Base-by-base conservation (phyloP, 1,139 yeast genomes). In the Schizosaccharomyces versatilis region DNA sequence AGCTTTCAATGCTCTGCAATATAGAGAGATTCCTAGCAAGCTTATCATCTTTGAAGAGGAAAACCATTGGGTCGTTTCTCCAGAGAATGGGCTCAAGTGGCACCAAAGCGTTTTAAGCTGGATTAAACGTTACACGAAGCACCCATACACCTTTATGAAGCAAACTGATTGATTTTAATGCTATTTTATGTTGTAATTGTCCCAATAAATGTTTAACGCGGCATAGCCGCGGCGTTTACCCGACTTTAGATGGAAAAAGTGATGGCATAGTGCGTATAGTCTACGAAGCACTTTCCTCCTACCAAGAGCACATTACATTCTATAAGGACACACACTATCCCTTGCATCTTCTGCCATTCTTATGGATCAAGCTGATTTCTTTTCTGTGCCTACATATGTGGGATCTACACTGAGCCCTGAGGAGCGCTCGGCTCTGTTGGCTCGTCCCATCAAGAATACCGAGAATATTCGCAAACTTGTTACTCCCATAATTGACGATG, bases 391-490 rank as follows among this genome's bases (percentile, higher is more conserved):
- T 44, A 24, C 49, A 10, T 44, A 44, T 32, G 32, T 7, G 38
- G 49, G 38, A 10, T 19, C 49, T 32, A 36, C 49, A 17, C 15
- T 44, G n/a, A 44, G 38, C 32, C 14, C 49, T 32, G 19, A 17
- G n/a, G 49, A 44, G 14, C 49, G 49, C 32, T 14, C 19, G 12
- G 38, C 72, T 47, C 85, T 90, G 9, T 73, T 88, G 59, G 74
- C 80, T 32, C 80, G 97, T 71, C 97, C 97, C 36, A 86, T 82
- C 54, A 96, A 86, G 69, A 83, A 83, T 64, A 84, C 95, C 19
- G 74, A 88, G 10, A 93, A 85, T 64, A 88, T 88, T 61, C 84
- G 85, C 95, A 80, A 82, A 62, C 74, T 90, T 56, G 97, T 93
- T 38, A 76, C 80, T 49, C 98, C 98, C 51, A 90, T 93, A 59